Evolutionary conservation across 257 asterid genomes (phyloP).

Genomic region (Solanum verrucosum): DNA sequence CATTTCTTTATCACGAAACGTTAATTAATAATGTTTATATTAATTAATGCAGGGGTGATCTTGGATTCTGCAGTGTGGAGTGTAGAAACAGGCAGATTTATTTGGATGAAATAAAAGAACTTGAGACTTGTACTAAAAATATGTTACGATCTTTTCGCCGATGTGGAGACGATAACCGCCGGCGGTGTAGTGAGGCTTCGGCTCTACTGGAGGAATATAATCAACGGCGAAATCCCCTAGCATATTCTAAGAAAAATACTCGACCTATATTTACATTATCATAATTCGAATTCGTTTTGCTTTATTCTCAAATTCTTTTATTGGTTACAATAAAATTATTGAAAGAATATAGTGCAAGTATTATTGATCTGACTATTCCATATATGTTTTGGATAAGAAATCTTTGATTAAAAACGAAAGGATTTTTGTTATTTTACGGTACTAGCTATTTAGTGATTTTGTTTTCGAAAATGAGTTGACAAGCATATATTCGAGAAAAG

Average conservation of each 20-base stretch:
- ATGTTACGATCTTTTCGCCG: constrained; percentile 27
- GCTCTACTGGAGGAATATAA: constrained; percentile 22
- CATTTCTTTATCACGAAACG: no score
- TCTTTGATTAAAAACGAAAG: neutral
- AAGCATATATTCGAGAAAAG: neutral
- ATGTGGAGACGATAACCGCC: constrained; percentile 18
- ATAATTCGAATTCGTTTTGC: neutral
- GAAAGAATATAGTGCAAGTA: neutral
- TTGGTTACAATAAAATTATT: neutral
- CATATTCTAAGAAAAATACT: constrained; percentile 5
- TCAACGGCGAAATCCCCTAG: constrained; percentile 14
- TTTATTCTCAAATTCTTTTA: neutral
- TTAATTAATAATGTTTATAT: neutral
- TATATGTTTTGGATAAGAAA: neutral
- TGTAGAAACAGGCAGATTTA: constrained; percentile 65
- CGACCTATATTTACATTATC: constrained; percentile 22
- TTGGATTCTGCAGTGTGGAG: constrained; percentile 49
- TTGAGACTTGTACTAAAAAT: constrained; percentile 30
- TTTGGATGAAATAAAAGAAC: constrained; percentile 46
- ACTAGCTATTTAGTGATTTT: neutral
- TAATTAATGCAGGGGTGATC: constrained; percentile 45
- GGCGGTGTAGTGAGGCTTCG: constrained; percentile 26
- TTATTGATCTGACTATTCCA: neutral
- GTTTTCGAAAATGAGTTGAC: neutral
- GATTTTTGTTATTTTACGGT: neutral